Evolutionary conservation across 495 filamentous ascomycete species (phyloP), one percentile per base, ranked within the genome.

Genomic region (Penicillium cinerascens): DNA sequence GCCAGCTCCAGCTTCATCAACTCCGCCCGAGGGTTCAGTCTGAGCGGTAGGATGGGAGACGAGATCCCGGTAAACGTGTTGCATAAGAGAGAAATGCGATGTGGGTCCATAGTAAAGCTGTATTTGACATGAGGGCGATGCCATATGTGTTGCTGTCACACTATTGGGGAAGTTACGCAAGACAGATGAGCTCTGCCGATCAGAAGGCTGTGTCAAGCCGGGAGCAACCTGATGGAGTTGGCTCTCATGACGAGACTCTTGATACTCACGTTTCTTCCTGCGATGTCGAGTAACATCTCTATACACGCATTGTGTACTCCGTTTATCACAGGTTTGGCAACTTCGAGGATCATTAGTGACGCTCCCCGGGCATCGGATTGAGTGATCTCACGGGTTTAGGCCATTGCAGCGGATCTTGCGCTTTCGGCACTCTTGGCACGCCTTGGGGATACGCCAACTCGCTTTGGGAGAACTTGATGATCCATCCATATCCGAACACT

Each of bases 91-190:
- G 48, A 78, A 78, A 47, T 76, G 70, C 4, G 74, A 76, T 0
- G 72, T 70, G 0, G 73, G 68, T 0, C 74, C 74, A 65, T 78
- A 78, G 52, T 75, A 78, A 3, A 78, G 56, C 44, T 75, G 73
- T 33, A 76, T 65, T 47, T 67, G 64, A 49, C 70, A 75, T 21
- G 71, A 76, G 3, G 73, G 66, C 2, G 71, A 73, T n/a, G 69
- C 60, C 68, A 73, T 70, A 44, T 76, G 71, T 3, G 73, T 76
- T 15, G 73, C 73, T 0, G 70, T 70, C 10, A 76, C 73, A 42
- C 73, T 74, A 35, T 65, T 71, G 35, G 71, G 66, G 42, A 73
- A 69, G 41, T 59, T 52, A 36, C 64, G 56, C 54, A 63, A 65
- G 11, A 65, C 51, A 1, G 66, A 59, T 1, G 60, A 44, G 33